Base-by-base conservation (phyloP, 345 rosid genomes). In the Durio zibethinus region DNA sequence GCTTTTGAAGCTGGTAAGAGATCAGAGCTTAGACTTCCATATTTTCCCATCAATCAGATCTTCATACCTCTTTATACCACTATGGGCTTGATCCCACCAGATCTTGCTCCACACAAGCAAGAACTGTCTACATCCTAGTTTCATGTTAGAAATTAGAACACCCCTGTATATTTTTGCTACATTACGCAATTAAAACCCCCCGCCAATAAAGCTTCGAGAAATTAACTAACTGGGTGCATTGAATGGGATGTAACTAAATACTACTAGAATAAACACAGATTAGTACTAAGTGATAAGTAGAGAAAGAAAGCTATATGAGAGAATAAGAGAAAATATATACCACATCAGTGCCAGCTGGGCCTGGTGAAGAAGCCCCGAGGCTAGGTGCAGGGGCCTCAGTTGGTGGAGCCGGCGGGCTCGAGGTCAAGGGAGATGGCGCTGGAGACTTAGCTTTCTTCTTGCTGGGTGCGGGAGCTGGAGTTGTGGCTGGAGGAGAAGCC, bases 341-440 rank as follows among this genome's bases (percentile, higher is more conserved):
- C 84, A 61, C 36, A 42, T 86, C 87, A 72, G 60, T 79, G 35
- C 77, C 76, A 10, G 81, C 57, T 3, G 90, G 88, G 21, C 85
- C 85, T 7, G 93, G 93, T 43, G 91, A 68, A 12, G 38, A 7
- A 4, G 84, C 82, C 0, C 84, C 84, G 0, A 8, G 20, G 69
- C 76, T 81, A 7, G 87, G 77, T 20, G 85, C 79, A n/a, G 87
- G 86, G 16, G 90, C 78, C 60, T 75, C 87, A 0, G 76, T 7
- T 4, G 93, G 87, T 1, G 93, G 89, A 2, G 86, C 85, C 0
- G 88, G 88, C 42, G 93, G 93, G 81, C 89, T 73, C n/a, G 57
- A 50, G 80, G 11, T 29, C 73, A 82, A 60, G 7, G 74, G 80
- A 16, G 80, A 53, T 18, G 38, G 6, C 23, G 80, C 29, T 20